Conservation (phyloP, 768 basidiomycete genomes). For the Boletales sp. region DNA sequence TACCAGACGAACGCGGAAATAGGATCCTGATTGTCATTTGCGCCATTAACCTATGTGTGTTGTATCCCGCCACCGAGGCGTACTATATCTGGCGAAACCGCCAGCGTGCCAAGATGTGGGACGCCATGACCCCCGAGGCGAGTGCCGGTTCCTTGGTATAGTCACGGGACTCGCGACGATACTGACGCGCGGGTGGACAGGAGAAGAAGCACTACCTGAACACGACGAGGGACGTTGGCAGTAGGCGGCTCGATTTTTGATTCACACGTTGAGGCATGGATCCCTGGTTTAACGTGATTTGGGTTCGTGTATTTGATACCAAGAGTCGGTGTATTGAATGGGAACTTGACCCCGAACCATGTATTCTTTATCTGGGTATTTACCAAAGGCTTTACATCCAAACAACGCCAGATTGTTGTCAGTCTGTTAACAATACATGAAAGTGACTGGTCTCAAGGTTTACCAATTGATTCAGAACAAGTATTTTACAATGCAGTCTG, state of each 20-base stretch:
- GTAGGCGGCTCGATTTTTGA: slow-evolving; percentile 56
- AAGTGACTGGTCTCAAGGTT: too few relatives aligned
- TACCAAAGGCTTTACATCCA: too few relatives aligned
- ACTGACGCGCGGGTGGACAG: slow-evolving; percentile 25
- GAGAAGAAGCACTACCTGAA: slow-evolving; percentile 47
- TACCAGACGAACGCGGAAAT: slow-evolving; percentile 56
- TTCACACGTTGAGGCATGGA: slow-evolving; percentile 45
- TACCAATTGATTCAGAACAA: too few relatives aligned
- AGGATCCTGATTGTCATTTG: slow-evolving; percentile 48
- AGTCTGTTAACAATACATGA: too few relatives aligned
- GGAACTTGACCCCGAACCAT: too few relatives aligned
- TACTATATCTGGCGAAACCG: slow-evolving; percentile 61
- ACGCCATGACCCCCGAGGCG: slow-evolving; percentile 50
- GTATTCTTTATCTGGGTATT: too few relatives aligned
- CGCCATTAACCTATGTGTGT: slow-evolving; percentile 45
- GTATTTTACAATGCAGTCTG: neutral
- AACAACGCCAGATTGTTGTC: too few relatives aligned
- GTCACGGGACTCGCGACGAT: too few relatives aligned
- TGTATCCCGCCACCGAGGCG: slow-evolving; percentile 51
- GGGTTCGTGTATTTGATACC: too few relatives aligned
- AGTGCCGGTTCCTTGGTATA: slow-evolving; percentile 1
- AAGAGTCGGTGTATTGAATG: too few relatives aligned
- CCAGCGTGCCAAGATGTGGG: slow-evolving; percentile 52
- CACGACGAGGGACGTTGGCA: slow-evolving; percentile 48
- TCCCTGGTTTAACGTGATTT: too few relatives aligned